Evolutionary conservation across 805 yeast genomes (phyloP).

Genomic region (Ogataea trehalophila): DNA sequence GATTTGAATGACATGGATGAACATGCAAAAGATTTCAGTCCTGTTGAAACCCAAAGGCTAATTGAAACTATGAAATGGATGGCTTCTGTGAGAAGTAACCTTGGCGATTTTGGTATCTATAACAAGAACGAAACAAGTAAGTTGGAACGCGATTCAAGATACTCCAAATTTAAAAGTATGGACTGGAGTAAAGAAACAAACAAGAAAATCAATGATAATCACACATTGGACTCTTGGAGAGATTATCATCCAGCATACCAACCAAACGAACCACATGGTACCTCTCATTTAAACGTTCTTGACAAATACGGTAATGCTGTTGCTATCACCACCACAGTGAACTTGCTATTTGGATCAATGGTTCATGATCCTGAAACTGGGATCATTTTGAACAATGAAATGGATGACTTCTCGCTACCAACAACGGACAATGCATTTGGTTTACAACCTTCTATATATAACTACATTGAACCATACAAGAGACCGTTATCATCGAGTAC

Average conservation of each 20-base stretch:
- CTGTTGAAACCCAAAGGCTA: constrained; percentile 56
- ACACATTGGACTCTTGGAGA: constrained; percentile 60
- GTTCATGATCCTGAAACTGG: constrained; percentile 83
- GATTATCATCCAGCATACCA: constrained; percentile 79
- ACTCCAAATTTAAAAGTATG: constrained; percentile 39
- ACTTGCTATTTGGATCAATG: constrained; percentile 75
- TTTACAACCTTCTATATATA: constrained; percentile 74
- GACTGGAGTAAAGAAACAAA: constrained; percentile 57
- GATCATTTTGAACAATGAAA: constrained; percentile 76
- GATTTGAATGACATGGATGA: constrained; percentile 26
- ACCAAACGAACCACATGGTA: constrained; percentile 79
- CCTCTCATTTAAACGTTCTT: constrained; percentile 79
- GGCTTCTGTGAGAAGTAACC: constrained; percentile 77
- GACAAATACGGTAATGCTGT: constrained; percentile 77
- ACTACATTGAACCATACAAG: constrained; percentile 68
- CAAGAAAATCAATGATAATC: constrained; percentile 45
- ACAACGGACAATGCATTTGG: constrained; percentile 69
- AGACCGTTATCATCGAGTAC: constrained; percentile 83
- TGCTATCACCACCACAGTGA: constrained; percentile 83
- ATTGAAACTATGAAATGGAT: constrained; percentile 93
- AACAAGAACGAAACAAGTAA: constrained; percentile 22
- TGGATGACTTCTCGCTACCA: constrained; percentile 91
- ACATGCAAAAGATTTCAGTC: constrained; percentile 36
- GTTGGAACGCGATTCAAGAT: constrained; percentile 31
- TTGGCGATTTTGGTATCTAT: constrained; percentile 57